Evolutionary conservation across 139 green algal genomes (phyloP), one percentile per base, ranked within the genome.

Genomic region (Gonium pectorale): DNA sequence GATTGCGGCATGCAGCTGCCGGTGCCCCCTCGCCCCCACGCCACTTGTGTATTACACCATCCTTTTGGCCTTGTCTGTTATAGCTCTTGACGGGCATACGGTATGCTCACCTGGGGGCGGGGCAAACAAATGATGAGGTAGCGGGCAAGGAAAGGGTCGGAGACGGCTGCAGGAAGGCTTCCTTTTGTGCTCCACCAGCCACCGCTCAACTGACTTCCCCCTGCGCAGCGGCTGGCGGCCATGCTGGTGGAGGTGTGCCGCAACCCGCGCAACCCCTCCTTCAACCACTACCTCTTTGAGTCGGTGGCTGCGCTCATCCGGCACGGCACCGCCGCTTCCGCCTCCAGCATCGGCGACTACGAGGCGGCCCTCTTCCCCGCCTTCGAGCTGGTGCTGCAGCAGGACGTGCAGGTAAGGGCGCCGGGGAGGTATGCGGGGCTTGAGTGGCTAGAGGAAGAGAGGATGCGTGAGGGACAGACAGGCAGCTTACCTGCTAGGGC

Each of bases 221-320:
- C 2, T 27, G 26, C 38, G 27, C 73, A 81, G 73, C 54, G 54
- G 73, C 94, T 98, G 24, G 87, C 89, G 9, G 86, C 73, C 46
- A 95, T 95, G 78, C 89, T 99, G 75, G 37, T 96, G 69, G 90
- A 92, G 44, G 88, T 98, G 66, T 98, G 94, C 91, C 92, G 96
- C 77, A 99, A 99, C 90, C 98, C 98, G 41, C 94, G 87, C 33
- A 94, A 98, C 67, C 96, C 98, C 5, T 95, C 90, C 43, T 99
- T 99, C 96, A 98, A 97, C 89, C 98, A 99, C 92, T 99, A 97
- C 87, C 90, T 99, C 37, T 99, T 99, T 83, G 98, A 99, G 89
- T 87, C 88, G 3, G 92, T 99, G 21, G 96, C 98, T 1, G 96
- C 95, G 3, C 91, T 99, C 38, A 94, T 99, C 43, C 84, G 85